Evolutionary conservation across 2,329 filamentous ascomycete species (phyloP).

Genomic region (Tolypocladium sp.): DNA sequence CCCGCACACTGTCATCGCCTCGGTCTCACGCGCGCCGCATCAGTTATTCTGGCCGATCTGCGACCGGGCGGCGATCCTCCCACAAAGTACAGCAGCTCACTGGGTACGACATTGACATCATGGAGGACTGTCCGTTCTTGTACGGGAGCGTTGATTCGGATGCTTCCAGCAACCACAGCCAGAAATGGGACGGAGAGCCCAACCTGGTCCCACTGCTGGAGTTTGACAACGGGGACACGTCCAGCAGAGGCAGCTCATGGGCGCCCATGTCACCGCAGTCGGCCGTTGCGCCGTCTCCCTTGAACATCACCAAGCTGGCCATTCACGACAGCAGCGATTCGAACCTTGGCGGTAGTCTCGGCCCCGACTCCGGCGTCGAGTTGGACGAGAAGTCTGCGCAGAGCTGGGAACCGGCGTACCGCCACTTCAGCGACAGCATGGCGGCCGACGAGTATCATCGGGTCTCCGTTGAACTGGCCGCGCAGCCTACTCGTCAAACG

Average conservation of each 20-base stretch:
- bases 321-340: slow-evolving; percentile 2
- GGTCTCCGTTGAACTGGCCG: slow-evolving; percentile 22
- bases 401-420: slow-evolving; percentile 11
- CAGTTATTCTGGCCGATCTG: slow-evolving; percentile 1
- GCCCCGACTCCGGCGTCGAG: background rate
- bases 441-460: slow-evolving; percentile 25
- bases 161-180: slow-evolving; percentile 1
- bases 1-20: background rate
- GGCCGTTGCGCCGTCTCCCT: slow-evolving; percentile 3
- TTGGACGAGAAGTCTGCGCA: slow-evolving; percentile 4
- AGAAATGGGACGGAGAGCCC: slow-evolving; percentile 1
- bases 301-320: slow-evolving; percentile 3
- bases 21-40: background rate
- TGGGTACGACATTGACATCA: slow-evolving; percentile 26
- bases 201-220: slow-evolving; percentile 8
- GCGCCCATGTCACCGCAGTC: slow-evolving; percentile 9
- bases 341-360: background rate
- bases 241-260: slow-evolving; percentile 13
- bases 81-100: slow-evolving; percentile 33
- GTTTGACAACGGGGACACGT: slow-evolving; percentile 7
- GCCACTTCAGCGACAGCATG: slow-evolving; percentile 19
- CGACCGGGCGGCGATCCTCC: slow-evolving; percentile 17
- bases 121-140: slow-evolving; percentile 3
- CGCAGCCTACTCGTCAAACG: background rate
- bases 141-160: slow-evolving; percentile 2